Evolutionary conservation across 768 basidiomycete genomes (phyloP), one percentile per base, ranked within the genome.

Genomic region (Rhodotorula diobovata): DNA sequence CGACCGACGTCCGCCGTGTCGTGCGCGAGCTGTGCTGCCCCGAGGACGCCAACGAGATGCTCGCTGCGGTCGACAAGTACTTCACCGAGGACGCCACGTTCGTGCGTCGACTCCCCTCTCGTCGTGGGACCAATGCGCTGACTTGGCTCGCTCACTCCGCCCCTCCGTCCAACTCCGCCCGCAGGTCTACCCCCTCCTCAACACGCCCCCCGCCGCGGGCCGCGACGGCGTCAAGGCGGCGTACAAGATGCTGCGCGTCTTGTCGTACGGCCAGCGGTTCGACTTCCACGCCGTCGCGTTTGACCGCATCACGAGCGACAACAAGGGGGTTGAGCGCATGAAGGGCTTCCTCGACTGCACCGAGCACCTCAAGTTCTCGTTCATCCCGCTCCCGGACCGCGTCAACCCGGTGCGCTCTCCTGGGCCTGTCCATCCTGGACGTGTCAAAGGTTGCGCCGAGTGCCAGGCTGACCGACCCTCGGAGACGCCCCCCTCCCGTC

Each of bases 141-240:
- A 43, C 11, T 18, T 7, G n/a, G 6, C 41, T 43, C 6, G 41
- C 41, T 43, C 41, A 18, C n/a, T n/a, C n/a, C n/a, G n/a, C n/a
- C n/a, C n/a, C n/a, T n/a, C n/a, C n/a, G n/a, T n/a, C n/a, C n/a
- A n/a, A n/a, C n/a, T n/a, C n/a, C n/a, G n/a, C n/a, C n/a, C 41
- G 41, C 41, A 43, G 41, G 11, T 43, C 21, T 21, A 74, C 56
- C 73, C 73, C 10, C 50, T 74, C 15, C 43, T 74, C 54, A 74
- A 74, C 69, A 48, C 55, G 3, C 73, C 73, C 0, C 25, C 37
- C 4, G 43, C 14, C 3, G 11, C 55, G 5, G 73, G 73, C 0
- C 32, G 50, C 20, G 73, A 61, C 15, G 73, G 73, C 34, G 67
- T 74, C 30, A 74, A 71, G 56, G 57, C 73, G 4, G 69, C 63